Base-by-base conservation (phyloP, 176 grass and related monocot genomes). In the Guadua angustifolia region DNA sequence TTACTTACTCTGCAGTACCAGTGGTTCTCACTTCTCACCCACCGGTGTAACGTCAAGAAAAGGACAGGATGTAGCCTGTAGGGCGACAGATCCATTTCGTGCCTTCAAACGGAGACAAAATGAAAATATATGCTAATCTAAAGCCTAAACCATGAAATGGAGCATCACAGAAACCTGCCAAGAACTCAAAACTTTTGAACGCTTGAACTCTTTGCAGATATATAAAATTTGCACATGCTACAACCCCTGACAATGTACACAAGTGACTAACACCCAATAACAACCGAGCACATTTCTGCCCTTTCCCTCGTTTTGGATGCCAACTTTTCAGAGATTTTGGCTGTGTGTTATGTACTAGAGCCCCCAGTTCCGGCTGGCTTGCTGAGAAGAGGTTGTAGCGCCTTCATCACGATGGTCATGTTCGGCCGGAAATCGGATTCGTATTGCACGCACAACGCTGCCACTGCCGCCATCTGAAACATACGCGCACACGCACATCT, bases 381-480 rank as follows among this genome's bases (percentile, higher is more conserved):
- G 71, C 35, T 84, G 38, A 91, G 58, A 78, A 91, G 89, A 36
- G 89, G 89, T n/a, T 85, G 89, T n/a, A 94, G 65, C 56, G 86
- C 86, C 82, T 91, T 94, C 63, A 94, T 80, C 38, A 94, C 89
- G 62, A 92, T 89, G 42, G 87, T 88, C 92, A 89, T 94, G 84
- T 89, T 94, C 1, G 89, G 89, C 65, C 84, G 66, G 64, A 94
- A 91, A 76, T 92, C 81, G 0, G 87, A 82, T 62, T 94, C 92
- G 19, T 89, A 91, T 2, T 94, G 89, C 14, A 91, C 89, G 64
- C 92, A 94, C 11, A 91, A 42, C 19, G 86, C 83, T 16, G 92
- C 86, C 63, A 90, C 92, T 7, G 88, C 82, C 14, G 86, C 92
- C 80, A 88, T 79, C 88, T 94, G 79, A 35, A 77, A 82, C 35